Evolutionary conservation across 495 filamentous ascomycete genomes (phyloP).

Genomic region (Paragyromitra xinjiangensis): DNA sequence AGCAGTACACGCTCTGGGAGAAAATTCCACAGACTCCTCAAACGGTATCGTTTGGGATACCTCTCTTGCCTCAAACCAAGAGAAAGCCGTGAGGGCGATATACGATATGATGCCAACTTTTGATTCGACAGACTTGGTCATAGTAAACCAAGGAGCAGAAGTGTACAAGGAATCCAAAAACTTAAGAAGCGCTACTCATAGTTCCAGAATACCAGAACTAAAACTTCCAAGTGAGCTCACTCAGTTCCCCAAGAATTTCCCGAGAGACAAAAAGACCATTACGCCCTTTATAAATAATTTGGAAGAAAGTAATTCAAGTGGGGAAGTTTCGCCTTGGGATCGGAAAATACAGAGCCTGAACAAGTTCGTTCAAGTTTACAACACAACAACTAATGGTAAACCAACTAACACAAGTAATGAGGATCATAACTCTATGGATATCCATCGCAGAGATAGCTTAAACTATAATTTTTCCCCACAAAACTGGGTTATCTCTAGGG

Average conservation of each 20-base stretch:
- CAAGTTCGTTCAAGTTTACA: neutral
- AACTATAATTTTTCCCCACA: neutral
- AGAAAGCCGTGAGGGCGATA: neutral
- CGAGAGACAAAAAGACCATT: neutral
- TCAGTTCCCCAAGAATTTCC: neutral
- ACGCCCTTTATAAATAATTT: neutral
- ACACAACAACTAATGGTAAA: neutral
- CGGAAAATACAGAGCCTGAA: neutral
- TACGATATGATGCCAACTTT: neutral
- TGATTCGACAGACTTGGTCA: neutral
- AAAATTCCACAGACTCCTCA: neutral
- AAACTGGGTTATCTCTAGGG: neutral
- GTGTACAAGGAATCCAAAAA: neutral
- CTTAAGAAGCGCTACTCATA: neutral
- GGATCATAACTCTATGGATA: neutral
- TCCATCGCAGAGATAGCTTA: neutral
- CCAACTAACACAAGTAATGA: neutral
- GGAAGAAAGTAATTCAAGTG: neutral
- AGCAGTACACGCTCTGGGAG: neutral
- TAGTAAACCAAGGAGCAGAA: neutral
- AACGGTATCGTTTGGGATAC: conserved; percentile 1
- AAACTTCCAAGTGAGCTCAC: neutral
- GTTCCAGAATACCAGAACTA: neutral
- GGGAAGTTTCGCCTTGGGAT: neutral
- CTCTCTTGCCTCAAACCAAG: neutral